These are phyloP conservation scores for Microascus cirrosus DNA, from an alignment of 2,329 filamentous ascomycete genomes.

Conservation along the genomic window DNA sequence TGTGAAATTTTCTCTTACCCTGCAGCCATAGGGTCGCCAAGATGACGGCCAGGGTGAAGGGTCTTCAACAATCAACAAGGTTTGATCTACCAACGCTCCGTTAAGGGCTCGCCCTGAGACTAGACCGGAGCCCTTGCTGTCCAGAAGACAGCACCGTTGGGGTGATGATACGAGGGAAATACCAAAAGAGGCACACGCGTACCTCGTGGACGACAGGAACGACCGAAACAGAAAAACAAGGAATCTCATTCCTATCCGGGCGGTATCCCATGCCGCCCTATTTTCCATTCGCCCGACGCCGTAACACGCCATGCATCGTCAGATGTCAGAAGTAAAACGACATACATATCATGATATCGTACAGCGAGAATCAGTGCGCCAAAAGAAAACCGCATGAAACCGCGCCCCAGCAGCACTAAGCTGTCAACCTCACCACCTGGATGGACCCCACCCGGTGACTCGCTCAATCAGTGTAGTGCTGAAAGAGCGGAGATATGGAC, in stretches of 20 bases:
- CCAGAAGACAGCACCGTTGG: constrained; percentile 55
- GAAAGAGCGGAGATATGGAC: constrained; percentile 60
- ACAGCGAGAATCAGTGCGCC: background rate
- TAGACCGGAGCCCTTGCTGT: constrained; percentile 49
- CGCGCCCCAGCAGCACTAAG: background rate
- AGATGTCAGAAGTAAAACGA: background rate
- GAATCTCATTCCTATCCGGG: background rate
- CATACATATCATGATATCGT: background rate
- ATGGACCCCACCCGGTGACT: background rate
- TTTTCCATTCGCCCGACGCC: background rate
- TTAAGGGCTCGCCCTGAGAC: constrained; percentile 52
- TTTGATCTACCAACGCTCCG: constrained; percentile 59
- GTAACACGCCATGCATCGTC: background rate
- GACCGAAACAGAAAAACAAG: background rate
- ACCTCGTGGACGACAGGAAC: no score
- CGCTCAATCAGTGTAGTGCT: constrained; percentile 28
- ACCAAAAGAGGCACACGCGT: background rate
- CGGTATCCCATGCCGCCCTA: background rate
- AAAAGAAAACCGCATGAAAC: background rate
- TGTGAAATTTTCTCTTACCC: constrained; percentile 31
- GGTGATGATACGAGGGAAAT: constrained; percentile 5
- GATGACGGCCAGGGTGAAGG: constrained; percentile 16
- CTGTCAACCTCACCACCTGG: background rate
- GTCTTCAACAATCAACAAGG: constrained; percentile 20
- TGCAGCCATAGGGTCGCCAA: constrained; percentile 15